phyloP scores from a whole-genome alignment of 176 grass and related monocot species.

The Avena insularis region DNA sequence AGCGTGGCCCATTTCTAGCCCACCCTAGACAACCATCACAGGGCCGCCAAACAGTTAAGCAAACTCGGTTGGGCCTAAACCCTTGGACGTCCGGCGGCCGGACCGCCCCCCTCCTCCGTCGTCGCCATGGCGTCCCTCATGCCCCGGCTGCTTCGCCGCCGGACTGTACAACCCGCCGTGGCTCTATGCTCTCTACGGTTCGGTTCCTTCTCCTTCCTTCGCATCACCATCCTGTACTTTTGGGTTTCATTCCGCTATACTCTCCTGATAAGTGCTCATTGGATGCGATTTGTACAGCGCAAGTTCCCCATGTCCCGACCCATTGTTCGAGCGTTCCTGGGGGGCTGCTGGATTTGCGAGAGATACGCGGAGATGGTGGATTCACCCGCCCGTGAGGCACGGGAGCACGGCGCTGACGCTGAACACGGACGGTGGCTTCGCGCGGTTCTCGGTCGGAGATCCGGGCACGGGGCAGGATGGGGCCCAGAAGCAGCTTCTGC shows the following conservation, averaged over 20 bases:
- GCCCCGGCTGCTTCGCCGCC: conserved; percentile 16
- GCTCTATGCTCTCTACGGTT: conserved; percentile 24
- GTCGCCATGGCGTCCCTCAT: conserved; percentile 44
- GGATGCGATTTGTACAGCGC: too few relatives aligned
- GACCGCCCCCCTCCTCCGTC: not conserved
- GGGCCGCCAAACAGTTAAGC: not conserved
- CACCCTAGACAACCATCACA: not conserved
- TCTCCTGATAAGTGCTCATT: too few relatives aligned
- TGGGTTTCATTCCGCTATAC: too few relatives aligned
- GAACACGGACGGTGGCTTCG: conserved; percentile 51
- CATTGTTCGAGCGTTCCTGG: conserved; percentile 7
- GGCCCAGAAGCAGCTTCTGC: not conserved
- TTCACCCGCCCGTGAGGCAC: conserved; percentile 28
- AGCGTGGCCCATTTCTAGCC: not conserved
- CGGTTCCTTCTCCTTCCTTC: not conserved
- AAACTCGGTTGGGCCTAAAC: too few relatives aligned
- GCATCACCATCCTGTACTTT: too few relatives aligned
- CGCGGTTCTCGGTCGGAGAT: conserved; percentile 48
- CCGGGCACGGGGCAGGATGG: not conserved
- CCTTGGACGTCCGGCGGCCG: not conserved
- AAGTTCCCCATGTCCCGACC: not conserved
- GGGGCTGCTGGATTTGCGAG: not conserved
- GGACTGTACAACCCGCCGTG: not conserved
- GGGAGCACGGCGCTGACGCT: conserved; percentile 51
- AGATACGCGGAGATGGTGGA: not conserved